Percentiles rank a stretch among this genome's conserved stretches.
Evolutionary conservation across 345 rosid genomes (phyloP).

Genomic region (Lenwebbia sp.): DNA sequence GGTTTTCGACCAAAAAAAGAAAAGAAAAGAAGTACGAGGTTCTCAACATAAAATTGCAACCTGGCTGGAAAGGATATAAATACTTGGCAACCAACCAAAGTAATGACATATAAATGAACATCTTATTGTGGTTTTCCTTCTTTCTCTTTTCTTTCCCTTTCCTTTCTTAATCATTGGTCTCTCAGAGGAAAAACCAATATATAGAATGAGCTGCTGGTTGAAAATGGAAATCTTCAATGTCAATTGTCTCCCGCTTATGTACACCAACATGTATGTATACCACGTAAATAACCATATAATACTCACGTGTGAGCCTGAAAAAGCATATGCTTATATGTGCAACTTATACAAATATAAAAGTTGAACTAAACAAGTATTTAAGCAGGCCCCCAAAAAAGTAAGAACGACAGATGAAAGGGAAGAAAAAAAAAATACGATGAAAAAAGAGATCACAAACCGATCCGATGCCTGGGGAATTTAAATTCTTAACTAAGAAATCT

Average conservation of each 20-base stretch:
- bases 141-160: not conserved
- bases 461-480: not conserved
- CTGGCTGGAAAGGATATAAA: not conserved
- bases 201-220: not conserved
- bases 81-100: not conserved
- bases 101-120: not conserved
- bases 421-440: not conserved
- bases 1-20: not conserved
- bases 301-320: not conserved
- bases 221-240: not conserved
- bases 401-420: not conserved
- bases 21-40: not conserved
- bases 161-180: not conserved
- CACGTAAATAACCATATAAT: not conserved
- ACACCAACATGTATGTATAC: not conserved
- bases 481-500: not conserved
- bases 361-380: not conserved
- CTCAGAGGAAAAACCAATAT: not conserved
- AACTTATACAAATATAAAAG: not conserved
- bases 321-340: not conserved
- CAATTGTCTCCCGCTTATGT: not conserved
- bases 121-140: not conserved
- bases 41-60: not conserved
- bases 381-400: not conserved
- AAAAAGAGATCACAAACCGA: not conserved